Base-by-base conservation (phyloP, 768 basidiomycete species). In the Crepidotus variabilis region DNA sequence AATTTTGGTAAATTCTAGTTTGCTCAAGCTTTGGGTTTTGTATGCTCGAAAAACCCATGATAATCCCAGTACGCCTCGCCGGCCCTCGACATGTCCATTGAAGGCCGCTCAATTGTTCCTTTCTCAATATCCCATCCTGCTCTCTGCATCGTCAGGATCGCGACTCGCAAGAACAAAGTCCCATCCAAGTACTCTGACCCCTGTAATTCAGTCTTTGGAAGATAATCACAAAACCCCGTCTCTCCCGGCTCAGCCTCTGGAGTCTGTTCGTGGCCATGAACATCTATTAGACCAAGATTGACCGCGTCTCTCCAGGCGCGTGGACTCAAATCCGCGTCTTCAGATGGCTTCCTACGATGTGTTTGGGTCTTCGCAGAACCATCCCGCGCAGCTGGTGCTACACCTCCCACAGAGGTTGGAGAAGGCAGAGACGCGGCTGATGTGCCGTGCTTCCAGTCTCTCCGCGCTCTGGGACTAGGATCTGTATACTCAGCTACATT, bases 171-270 rank as follows among this genome's bases (percentile, higher is more conserved):
- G 64, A 90, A 90, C 49, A 90, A 61, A 16, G 79, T 80, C 8
- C 87, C 87, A 64, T 89, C 87, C 24, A 79, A 60, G 39, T 71
- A 64, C 52, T 81, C 80, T 6, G 75, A 77, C n/a, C 79, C 85
- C 13, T 74, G 71, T 45, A 86, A 67, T 50, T 81, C 72, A 11
- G 75, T 75, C 0, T 22, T n/a, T 10, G 60, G 57, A 14, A 61
- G 22, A 23, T 14, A 36, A 28, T 55, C 47, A 7, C 14, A 4
- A 16, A 6, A 16, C 7, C 3, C 14, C 21, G 23, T 21, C 9
- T 20, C 28, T 21, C 8, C 28, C 14, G 18, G 22, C 13, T 21
- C 28, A 33, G 8, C n/a, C 32, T 51, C 14, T 32, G 50, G 50
- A 21, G 35, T 28, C 24, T 22, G n/a, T 22, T 35, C 50, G 20